Base-by-base conservation (phyloP, 441 rosid species). In the Euphorbia corollata region DNA sequence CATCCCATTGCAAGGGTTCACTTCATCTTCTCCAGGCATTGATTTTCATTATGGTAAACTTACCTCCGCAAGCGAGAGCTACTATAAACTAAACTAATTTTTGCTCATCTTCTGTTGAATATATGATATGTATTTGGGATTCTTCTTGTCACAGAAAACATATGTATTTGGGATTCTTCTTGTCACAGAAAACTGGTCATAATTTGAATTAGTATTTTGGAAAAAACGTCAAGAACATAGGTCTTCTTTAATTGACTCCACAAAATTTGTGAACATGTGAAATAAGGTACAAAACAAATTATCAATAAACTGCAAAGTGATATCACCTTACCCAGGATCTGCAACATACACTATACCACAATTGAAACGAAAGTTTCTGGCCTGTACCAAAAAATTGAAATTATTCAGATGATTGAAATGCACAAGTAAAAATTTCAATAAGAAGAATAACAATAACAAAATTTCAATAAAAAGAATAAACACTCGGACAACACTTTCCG, bases 271-370 rank as follows among this genome's bases (percentile, higher is more conserved):
- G 32, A 18, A 75, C 20, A 24, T 57, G 2, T 13, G 32, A 5
- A 36, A 13, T 63, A 30, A 32, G 43, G 48, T 55, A 23, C 20
- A 32, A 53, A 30, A 55, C 6, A 36, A 19, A 65, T 13, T 48
- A 51, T 32, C 8, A 56, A 50, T n/a, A 45, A 56, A n/a, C 43
- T 38, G 61, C 16, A 23, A 62, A 51, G 27, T 11, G 61, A 20
- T 67, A 9, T 4, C 56, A 70, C 67, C 58, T 67, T 16, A 89
- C 98, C 99, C 99, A 73, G 97, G 91, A 66, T 91, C 94, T 62
- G 99, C 81, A 72, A 94, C 96, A 59, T 91, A 94, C 61, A 88
- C 96, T 62, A 90, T 84, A 68, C 98, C 97, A 69, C 98, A 91
- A 20, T 85, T 88, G 79, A 91, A 87, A 50, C 90, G 80, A 62